Percentiles rank a stretch among this genome's conserved stretches.
These are phyloP conservation scores for Chaetoscypha palmicola DNA, from an alignment of 2,329 filamentous ascomycete species.

Conservation along the genomic window DNA sequence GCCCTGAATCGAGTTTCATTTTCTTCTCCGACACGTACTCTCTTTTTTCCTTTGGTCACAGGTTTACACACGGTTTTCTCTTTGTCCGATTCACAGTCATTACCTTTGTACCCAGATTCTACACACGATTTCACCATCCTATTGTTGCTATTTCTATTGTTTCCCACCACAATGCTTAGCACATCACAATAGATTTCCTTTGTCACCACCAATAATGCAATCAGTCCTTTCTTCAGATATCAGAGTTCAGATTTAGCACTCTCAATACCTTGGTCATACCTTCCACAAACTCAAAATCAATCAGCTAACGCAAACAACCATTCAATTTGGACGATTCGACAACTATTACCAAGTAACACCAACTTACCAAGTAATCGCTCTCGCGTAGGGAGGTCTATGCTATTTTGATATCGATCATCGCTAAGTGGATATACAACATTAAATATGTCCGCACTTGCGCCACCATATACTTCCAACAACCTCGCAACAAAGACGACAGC, in stretches of 20 bases:
- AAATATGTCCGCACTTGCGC: constrained; percentile 20
- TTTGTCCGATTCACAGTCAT: constrained; percentile 8
- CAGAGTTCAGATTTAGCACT: background rate
- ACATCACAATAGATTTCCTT: constrained; percentile 10
- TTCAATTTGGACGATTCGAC: no score
- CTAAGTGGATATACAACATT: background rate
- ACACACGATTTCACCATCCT: constrained; percentile 1
- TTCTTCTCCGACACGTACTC: constrained; percentile 11
- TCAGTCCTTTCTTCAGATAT: background rate
- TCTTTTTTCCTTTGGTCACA: constrained; percentile 14
- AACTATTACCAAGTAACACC: no score
- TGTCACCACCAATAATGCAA: constrained; percentile 8
- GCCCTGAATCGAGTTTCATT: constrained; percentile 25
- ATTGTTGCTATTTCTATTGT: constrained; percentile 14
- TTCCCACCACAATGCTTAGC: background rate
- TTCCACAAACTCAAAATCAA: constrained; percentile 9
- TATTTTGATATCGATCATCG: background rate
- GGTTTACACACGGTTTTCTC: constrained; percentile 8
- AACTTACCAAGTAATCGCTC: no score
- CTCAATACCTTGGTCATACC: constrained; percentile 5
- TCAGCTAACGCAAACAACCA: background rate
- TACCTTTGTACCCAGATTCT: constrained; percentile 11
- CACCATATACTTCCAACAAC: no score
- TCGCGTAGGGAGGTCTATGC: no score
- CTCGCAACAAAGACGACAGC: no score